Conservation (phyloP, 495 filamentous ascomycete genomes). For the Penicillium turbatum region DNA sequence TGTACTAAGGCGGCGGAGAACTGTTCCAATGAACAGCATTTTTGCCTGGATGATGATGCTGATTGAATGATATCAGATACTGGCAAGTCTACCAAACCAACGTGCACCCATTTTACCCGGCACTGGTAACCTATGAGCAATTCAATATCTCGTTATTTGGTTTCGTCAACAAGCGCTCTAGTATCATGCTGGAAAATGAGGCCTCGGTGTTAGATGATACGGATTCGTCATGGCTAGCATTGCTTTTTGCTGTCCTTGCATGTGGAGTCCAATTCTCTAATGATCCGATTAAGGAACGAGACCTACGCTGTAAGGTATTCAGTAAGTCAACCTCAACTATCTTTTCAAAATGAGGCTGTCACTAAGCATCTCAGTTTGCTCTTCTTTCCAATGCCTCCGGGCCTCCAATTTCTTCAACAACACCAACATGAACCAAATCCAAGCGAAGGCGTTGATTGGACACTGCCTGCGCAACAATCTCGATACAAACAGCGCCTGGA, state of each 20-base stretch:
- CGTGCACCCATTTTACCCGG: conserved; percentile 24
- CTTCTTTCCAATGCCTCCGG: conserved; percentile 50
- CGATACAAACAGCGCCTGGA: conserved; percentile 51
- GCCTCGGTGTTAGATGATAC: background rate
- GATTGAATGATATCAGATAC: conserved; percentile 12
- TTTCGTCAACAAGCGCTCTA: conserved; percentile 19
- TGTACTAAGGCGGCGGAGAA: background rate
- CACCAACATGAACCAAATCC: conserved; percentile 44
- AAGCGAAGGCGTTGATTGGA: conserved; percentile 46
- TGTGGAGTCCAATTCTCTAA: conserved; percentile 68
- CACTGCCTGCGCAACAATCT: conserved; percentile 51
- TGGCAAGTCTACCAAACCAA: conserved; percentile 24
- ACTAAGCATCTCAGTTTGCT: conserved; percentile 35
- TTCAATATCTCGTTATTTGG: conserved; percentile 17
- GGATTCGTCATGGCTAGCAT: conserved; percentile 18
- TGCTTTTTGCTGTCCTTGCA: conserved; percentile 67
- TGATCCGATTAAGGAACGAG: conserved; percentile 50
- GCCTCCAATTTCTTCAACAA: conserved; percentile 50
- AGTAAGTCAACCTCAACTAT: conserved; percentile 18
- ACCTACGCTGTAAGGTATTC: conserved; percentile 49
- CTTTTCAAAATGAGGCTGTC: background rate
- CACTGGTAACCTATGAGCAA: conserved; percentile 15
- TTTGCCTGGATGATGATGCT: background rate
- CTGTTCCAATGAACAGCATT: background rate
- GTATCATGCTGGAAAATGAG: background rate